Base-by-base conservation (phyloP, 2,329 filamentous ascomycete genomes). In the Aspergillus cejpii region DNA sequence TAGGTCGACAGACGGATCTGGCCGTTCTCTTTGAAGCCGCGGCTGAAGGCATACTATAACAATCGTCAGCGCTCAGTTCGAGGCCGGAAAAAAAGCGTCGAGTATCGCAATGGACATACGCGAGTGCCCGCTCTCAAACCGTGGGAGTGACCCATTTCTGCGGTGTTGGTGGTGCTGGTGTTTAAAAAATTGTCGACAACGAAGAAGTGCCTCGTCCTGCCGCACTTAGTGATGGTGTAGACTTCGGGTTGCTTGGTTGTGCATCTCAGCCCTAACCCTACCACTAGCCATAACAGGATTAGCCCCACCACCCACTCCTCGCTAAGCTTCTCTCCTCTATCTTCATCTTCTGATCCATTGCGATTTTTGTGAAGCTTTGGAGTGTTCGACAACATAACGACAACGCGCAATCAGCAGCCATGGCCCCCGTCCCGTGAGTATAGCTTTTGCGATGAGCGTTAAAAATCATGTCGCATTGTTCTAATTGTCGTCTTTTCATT, bases 11-110 rank as follows among this genome's bases (percentile, higher is more conserved):
- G 79, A 66, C 80, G 76, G 77, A 98, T 96, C 79, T 84, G 83
- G 72, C 92, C 92, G 80, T 90, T 88, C 79, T 95, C 78, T 76
- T 92, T 89, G 81, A 94, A 96, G 71, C 84, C 79, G 68, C 91
- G 83, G 71, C 84, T 87, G 83, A 96, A 98, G 77, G 88, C 84
- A 84, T 90, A 88, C 79, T 84, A 63, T 55, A 61, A 49, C 55
- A 44, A 60, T 62, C 70, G 63, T 60, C 43, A 57, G 53, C 48
- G 50, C 38, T 41, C 48, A 28, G 45, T 44, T 50, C 52, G 44
- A 31, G 33, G 43, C 33, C 39, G 27, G 45, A 41, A 39, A 41
- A 29, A 34, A 23, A 20, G 34, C 39, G 39, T 33, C 17, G 37
- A 43, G 24, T 20, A 43, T 43, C 29, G 42, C 39, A 47, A 63